Conservation (phyloP, 805 yeast species). For the Saccharomycopsis lassenensis region DNA sequence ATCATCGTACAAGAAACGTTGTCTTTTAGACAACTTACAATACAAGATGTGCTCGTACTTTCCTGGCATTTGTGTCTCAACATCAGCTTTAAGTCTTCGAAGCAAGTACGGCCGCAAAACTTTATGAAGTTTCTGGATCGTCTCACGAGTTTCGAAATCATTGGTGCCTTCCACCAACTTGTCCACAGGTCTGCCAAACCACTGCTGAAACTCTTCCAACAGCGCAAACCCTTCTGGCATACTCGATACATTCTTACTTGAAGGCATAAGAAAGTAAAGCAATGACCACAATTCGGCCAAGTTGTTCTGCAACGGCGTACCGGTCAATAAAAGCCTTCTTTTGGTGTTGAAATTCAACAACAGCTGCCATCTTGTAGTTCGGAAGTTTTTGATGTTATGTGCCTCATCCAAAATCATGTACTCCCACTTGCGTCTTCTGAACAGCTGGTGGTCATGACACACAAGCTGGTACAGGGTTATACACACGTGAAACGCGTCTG, state of each 20-base stretch:
- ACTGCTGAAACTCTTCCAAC: slow-evolving; percentile 88
- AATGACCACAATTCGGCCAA: slow-evolving; percentile 94
- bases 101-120: slow-evolving; percentile 86
- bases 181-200: slow-evolving; percentile 98
- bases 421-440: slow-evolving; percentile 86
- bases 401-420: slow-evolving; percentile 98
- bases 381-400: slow-evolving; percentile 90
- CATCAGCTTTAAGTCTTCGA: slow-evolving; percentile 90
- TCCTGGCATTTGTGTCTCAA: slow-evolving; percentile 98
- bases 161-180: slow-evolving; percentile 74
- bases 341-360: slow-evolving; percentile 87
- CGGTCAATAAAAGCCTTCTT: slow-evolving; percentile 78
- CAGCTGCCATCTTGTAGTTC: slow-evolving; percentile 97
- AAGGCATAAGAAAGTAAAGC: slow-evolving; percentile 91
- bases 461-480: slow-evolving; percentile 95
- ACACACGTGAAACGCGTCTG: slow-evolving; percentile 91
- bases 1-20: slow-evolving; percentile 85
- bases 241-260: slow-evolving; percentile 54
- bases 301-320: slow-evolving; percentile 95
- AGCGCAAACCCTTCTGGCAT: slow-evolving; percentile 97
- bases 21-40: slow-evolving; percentile 88
- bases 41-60: slow-evolving; percentile 91
- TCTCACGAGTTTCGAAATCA: slow-evolving; percentile 69
- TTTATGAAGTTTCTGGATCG: slow-evolving; percentile 84
- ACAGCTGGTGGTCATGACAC: slow-evolving; percentile 93